Evolutionary conservation across 805 yeast genomes (phyloP).

Genomic region (Brettanomyces nanus): DNA sequence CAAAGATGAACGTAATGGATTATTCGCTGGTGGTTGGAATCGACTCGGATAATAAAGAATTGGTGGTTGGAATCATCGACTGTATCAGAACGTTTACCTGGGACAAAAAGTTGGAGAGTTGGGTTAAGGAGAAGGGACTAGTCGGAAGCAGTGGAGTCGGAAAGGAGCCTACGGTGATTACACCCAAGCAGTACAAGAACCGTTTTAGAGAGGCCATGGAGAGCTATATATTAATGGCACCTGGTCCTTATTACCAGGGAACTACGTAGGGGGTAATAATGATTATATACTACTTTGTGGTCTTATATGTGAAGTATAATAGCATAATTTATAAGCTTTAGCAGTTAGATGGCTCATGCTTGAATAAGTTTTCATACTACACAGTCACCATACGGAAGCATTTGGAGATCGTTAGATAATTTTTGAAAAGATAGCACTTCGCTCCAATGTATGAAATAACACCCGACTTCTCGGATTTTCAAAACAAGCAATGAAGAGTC

Average conservation of each 20-base stretch:
- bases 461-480: too few species aligned
- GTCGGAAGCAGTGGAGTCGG: conserved; percentile 75
- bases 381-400: too few species aligned
- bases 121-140: conserved; percentile 94
- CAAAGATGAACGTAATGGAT: conserved; percentile 98
- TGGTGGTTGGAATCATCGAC: conserved; percentile 91
- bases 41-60: conserved; percentile 54
- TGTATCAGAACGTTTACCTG: conserved; percentile 95
- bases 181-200: conserved; percentile 92
- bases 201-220: conserved; percentile 98
- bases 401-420: too few species aligned
- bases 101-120: conserved; percentile 96
- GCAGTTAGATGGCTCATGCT: too few species aligned
- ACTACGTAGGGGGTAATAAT: conserved; percentile 7
- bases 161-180: conserved; percentile 93
- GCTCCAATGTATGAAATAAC: too few species aligned
- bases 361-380: too few species aligned
- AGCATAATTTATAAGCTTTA: too few species aligned
- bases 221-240: conserved; percentile 87
- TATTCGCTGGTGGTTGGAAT: conserved; percentile 93
- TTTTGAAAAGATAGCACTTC: too few species aligned
- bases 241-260: conserved; percentile 41
- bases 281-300: too few species aligned
- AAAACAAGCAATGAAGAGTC: too few species aligned
- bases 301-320: too few species aligned